phyloP scores from a whole-genome alignment of 345 rosid species.

The Balakata baccata region DNA sequence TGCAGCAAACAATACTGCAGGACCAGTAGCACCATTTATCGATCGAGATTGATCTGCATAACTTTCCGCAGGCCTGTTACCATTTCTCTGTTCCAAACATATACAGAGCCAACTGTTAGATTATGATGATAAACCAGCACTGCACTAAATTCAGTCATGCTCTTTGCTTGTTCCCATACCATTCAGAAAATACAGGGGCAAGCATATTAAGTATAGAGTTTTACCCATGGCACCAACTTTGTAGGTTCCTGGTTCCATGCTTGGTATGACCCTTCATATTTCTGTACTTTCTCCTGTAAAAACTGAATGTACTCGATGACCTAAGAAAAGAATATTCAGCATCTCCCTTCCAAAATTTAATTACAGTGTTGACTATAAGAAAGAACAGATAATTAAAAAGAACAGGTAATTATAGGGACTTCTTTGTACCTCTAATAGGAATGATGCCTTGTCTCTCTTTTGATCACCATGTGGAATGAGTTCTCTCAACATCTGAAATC shows the following conservation, averaged over 20 bases:
- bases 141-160: neutral
- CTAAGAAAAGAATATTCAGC: conserved; percentile 29
- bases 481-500: conserved; percentile 88
- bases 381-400: neutral
- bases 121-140: neutral
- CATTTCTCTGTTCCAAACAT: conserved; percentile 48
- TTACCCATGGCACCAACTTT: conserved; percentile 72
- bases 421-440: conserved; percentile 71
- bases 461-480: conserved; percentile 89
- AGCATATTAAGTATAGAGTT: neutral
- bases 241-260: conserved; percentile 73
- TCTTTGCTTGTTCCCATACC: neutral
- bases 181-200: conserved; percentile 1
- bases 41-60: conserved; percentile 39
- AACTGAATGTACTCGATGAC: conserved; percentile 90
- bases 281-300: conserved; percentile 77
- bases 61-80: conserved; percentile 44
- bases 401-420: neutral
- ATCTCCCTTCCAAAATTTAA: conserved; percentile 2
- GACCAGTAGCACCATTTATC: conserved; percentile 26
- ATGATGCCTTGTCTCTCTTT: conserved; percentile 93
- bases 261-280: conserved; percentile 59
- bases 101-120: neutral
- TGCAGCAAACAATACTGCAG: conserved; percentile 41
- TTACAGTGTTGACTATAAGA: neutral